Evolutionary conservation across 2,329 filamentous ascomycete species (phyloP), one percentile per base, ranked within the genome.

Genomic region (Leptographium flavum): DNA sequence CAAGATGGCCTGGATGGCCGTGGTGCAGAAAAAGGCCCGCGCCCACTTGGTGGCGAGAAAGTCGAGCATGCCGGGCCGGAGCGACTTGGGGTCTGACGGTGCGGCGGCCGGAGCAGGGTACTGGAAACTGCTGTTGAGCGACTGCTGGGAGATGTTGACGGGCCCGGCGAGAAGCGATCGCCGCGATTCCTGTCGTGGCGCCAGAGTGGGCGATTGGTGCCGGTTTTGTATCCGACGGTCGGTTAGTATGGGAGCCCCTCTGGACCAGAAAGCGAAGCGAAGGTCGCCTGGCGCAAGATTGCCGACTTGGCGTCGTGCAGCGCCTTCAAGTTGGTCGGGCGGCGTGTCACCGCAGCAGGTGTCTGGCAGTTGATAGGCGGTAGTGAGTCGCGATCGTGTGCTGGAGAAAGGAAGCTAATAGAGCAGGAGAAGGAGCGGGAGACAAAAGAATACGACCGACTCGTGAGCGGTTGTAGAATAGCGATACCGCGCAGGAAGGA

Each of bases 41-140:
- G 88, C 87, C 90, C 92, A 98, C 57, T 73, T 76, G 47, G 84
- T 83, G 59, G 79, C 84, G 55, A 93, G 81, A 55, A 83, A 77
- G 59, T 87, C 90, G 68, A 88, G 77, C 55, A 64, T 76, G 56
- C 58, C 58, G 52, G 58, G 56, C 50, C 56, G 60, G 56, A 62
- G 57, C 46, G 53, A 54, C 46, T 48, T 54, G 51, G 55, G 58
- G 45, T 55, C 60, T 47, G 58, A 60, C n/a, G 56, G 52, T 41
- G 57, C 52, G 48, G 57, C 52, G 45, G 55, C 51, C 42, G 61
- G 55, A 52, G n/a, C n/a, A n/a, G 64, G 62, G 45, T 57, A 59
- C 46, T 60, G 54, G 46, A 55, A 60, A 39, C 54, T 53, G 49
- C 50, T 50, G 52, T 58, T 62, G 57, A 54, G 57, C 40, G 49